Evolutionary conservation across 2,329 filamentous ascomycete genomes (phyloP).

Genomic region (Trichoderma sp.): DNA sequence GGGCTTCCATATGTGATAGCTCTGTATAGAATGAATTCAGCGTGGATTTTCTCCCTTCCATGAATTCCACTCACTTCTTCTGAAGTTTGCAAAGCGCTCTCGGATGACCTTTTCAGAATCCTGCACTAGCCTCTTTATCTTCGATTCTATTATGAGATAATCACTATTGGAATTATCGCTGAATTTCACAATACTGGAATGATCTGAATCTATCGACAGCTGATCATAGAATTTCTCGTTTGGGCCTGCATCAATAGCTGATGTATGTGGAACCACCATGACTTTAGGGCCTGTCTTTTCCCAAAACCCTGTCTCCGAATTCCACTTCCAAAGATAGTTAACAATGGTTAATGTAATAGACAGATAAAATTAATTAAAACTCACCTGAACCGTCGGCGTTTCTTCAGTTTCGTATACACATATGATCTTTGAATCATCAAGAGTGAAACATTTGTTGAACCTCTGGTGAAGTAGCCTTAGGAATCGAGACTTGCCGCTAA

Average conservation of each 20-base stretch:
- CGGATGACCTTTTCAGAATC: neutral
- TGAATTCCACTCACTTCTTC: neutral
- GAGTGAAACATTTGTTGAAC: constrained; percentile 23
- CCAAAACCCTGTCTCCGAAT: neutral
- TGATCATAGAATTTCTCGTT: constrained; percentile 23
- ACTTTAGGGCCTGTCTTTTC: constrained; percentile 20
- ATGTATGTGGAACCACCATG: constrained; percentile 28
- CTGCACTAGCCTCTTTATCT: neutral
- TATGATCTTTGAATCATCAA: constrained; percentile 22
- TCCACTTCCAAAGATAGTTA: neutral
- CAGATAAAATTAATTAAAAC: neutral
- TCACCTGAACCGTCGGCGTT: constrained; percentile 24
- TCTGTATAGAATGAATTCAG: neutral
- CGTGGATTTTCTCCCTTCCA: accelerated
- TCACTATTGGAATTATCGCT: neutral
- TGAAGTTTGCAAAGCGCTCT: neutral
- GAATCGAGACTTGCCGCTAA: constrained; percentile 25
- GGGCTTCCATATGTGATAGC: neutral
- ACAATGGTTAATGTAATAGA: neutral
- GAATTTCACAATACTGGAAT: constrained; percentile 28
- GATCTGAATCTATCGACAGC: constrained; percentile 24
- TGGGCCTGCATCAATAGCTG: constrained; percentile 25
- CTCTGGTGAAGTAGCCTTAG: constrained; percentile 22
- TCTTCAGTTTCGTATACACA: constrained; percentile 23
- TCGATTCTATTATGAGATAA: neutral